Evolutionary conservation across 116 monocot genomes (phyloP).

Genomic region (Iris pallida): DNA sequence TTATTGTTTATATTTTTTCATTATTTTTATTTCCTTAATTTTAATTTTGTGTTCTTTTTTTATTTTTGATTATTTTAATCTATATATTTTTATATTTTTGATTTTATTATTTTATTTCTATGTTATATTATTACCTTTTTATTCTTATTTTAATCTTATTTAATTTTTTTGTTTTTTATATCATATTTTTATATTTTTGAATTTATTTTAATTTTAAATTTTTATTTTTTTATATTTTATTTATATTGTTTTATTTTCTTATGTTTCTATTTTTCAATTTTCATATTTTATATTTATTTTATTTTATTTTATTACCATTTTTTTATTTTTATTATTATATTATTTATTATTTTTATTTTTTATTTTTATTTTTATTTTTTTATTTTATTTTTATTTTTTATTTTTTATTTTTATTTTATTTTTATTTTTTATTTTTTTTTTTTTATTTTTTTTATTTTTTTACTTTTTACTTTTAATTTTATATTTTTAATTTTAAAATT

Average conservation of each 20-base stretch:
- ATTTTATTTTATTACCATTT: neutral
- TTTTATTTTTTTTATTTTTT: neutral
- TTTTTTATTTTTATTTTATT: neutral
- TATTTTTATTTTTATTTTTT: neutral
- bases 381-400: neutral
- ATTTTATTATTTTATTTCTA: neutral
- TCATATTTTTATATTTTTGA: neutral
- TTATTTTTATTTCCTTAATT: neutral
- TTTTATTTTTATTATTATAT: neutral
- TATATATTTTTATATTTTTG: no score
- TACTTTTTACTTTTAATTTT: no score
- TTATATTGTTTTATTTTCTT: no score
- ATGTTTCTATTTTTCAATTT: no score
- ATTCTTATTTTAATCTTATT: neutral
- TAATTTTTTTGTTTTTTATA: neutral
- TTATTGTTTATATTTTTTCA: neutral
- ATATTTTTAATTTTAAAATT: no score
- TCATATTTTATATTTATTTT: neutral
- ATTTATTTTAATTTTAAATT: neutral
- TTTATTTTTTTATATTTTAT: neutral
- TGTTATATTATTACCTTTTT: neutral
- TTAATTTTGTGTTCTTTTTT: neutral
- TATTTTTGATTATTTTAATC: no score
- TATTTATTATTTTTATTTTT: neutral
- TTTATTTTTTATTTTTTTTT: neutral